These are phyloP conservation scores for Hygrophoropsis aurantiaca DNA, from an alignment of 768 basidiomycete genomes.

Conservation along the genomic window DNA sequence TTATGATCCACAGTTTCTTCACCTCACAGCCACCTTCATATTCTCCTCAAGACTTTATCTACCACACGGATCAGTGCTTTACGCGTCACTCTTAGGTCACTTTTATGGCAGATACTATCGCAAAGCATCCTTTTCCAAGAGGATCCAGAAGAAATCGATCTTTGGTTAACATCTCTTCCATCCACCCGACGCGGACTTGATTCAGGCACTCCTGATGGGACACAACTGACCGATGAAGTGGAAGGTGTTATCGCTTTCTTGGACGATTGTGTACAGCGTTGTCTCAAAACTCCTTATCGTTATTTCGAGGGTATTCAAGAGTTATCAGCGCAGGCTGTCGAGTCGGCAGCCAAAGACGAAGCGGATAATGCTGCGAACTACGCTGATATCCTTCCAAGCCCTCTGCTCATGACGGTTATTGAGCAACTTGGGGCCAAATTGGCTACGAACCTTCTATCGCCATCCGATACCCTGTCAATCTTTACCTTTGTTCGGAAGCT, in stretches of 20 bases:
- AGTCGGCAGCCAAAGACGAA: slow-evolving; percentile 3
- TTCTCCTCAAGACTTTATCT: slow-evolving; percentile 67
- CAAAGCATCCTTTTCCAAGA: slow-evolving; percentile 81
- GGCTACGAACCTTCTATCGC: slow-evolving; percentile 48
- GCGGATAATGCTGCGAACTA: slow-evolving; percentile 7
- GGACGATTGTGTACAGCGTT: slow-evolving; percentile 85
- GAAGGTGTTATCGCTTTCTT: slow-evolving; percentile 64
- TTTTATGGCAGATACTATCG: slow-evolving; percentile 67
- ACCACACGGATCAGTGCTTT: slow-evolving; percentile 51
- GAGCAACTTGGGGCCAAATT: slow-evolving; percentile 77
- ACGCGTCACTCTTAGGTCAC: slow-evolving; percentile 45
- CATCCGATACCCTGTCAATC: slow-evolving; percentile 65
- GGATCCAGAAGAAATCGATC: slow-evolving; percentile 62
- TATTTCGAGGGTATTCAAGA: slow-evolving; percentile 74
- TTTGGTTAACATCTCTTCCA: slow-evolving; percentile 76
- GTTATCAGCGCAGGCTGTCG: slow-evolving; percentile 21
- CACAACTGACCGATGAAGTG: slow-evolving; percentile 53
- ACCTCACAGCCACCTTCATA: slow-evolving; percentile 65
- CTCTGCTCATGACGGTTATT: slow-evolving; percentile 75
- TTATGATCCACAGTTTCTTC: slow-evolving; percentile 34
- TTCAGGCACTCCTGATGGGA: slow-evolving; percentile 50
- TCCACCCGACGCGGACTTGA: slow-evolving; percentile 32
- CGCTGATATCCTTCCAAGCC: slow-evolving; percentile 54
- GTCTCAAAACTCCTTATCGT: slow-evolving; percentile 77
- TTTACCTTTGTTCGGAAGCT: slow-evolving; percentile 66